These are phyloP conservation scores for Metschnikowia borealis DNA, from an alignment of 805 yeast genomes.

Conservation along the genomic window DNA sequence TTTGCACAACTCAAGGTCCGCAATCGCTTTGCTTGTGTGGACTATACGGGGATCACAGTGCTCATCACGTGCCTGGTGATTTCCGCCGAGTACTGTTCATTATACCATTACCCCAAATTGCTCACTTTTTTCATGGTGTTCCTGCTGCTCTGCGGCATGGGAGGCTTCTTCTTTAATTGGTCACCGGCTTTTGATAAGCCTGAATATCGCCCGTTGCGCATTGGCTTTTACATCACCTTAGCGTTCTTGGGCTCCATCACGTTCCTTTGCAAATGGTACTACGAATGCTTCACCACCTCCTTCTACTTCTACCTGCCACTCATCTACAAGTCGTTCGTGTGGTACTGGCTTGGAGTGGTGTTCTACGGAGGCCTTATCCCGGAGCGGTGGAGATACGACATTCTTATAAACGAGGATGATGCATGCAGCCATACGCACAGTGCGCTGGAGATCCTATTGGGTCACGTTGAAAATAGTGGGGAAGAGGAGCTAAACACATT, in stretches of 20 bases:
- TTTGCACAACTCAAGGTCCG: constrained; percentile 62
- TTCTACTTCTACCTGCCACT: constrained; percentile 62
- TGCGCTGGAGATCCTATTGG: constrained; percentile 29
- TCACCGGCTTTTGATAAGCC: constrained; percentile 88
- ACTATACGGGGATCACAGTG: constrained; percentile 90
- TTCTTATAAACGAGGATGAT: constrained; percentile 45
- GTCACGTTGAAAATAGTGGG: constrained; percentile 35
- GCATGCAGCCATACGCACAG: constrained; percentile 19
- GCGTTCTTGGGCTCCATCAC: constrained; percentile 74
- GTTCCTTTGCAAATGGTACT: constrained; percentile 49
- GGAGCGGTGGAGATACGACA: constrained; percentile 80
- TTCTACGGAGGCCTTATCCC: constrained; percentile 88
- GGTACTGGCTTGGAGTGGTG: constrained; percentile 79
- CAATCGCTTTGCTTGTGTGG: constrained; percentile 83
- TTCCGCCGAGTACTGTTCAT: constrained; percentile 77
- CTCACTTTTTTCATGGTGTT: constrained; percentile 48
- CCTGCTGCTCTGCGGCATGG: constrained; percentile 61
- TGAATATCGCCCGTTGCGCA: constrained; percentile 74
- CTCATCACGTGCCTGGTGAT: constrained; percentile 85
- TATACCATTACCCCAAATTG: constrained; percentile 57
- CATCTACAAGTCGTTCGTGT: constrained; percentile 57
- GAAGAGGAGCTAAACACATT: constrained; percentile 28
- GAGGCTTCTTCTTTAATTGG: constrained; percentile 84
- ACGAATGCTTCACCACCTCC: constrained; percentile 54
- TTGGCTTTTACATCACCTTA: constrained; percentile 73